Base-by-base conservation (phyloP, 352 stramenopile genomes). In the Phytopythium boreale region DNA sequence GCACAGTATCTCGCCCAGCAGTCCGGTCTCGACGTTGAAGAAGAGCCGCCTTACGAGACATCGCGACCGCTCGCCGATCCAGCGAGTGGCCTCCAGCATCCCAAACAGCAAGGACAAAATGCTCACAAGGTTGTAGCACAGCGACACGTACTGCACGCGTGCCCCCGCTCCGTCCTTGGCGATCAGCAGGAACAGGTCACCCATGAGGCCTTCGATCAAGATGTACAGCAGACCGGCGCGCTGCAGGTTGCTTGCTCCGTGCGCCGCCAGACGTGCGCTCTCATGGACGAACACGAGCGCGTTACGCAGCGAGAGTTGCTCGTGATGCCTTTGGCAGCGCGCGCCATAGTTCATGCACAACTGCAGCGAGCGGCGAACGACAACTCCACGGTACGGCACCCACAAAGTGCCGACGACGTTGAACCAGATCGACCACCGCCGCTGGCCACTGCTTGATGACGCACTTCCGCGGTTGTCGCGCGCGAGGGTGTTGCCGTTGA, bases 61-160 rank as follows among this genome's bases (percentile, higher is more conserved):
- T 27, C 61, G 64, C 10, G 55, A 17, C 22, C 55, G 44, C 29
- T 70, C 61, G 12, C 41, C 46, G 43, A 77, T 34, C 64, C 67
- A 77, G 5, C 53, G 53, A 34, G 71, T 75, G 0, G 64, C 68
- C 64, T 76, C 72, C 20, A 76, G 2, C 57, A 79, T 76, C 39
- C 74, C 72, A 26, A 75, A 79, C 29, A 72, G 57, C 62, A 79
- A 68, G 24, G 72, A 76, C 52, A 79, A 61, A 10, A 79, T 57
- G 29, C 72, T 64, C 0, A 69, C 70, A 9, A 79, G 50, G 26
- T 79, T 79, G 56, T 79, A 79, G 49, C 72, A 61, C 19, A 76
- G 39, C 12, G 72, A 79, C 50, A 74, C 70, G n/a, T 76, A 79
- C 63, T 76, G 72, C 41, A 69, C 44, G 2, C 58, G 59, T 1